Conservation (phyloP, 495 filamentous ascomycete genomes). For the Aspergillus sparsus region DNA sequence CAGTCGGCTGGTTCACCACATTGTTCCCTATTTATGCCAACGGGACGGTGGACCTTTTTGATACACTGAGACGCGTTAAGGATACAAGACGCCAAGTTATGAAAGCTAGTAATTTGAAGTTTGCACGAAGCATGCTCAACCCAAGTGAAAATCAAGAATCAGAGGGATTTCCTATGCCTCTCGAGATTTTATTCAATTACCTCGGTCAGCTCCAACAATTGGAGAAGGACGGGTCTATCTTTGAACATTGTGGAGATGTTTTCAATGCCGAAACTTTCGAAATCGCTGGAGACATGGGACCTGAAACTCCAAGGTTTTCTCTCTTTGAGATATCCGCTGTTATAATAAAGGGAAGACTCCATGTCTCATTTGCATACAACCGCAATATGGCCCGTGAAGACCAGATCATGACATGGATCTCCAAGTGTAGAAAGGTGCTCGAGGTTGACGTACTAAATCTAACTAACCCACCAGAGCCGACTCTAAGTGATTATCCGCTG, state of each 20-base stretch:
- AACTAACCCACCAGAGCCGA: constrained; percentile 54
- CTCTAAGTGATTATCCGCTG: constrained; percentile 63
- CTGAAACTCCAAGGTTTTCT: constrained; percentile 54
- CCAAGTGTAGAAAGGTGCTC: constrained; percentile 59
- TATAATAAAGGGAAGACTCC: constrained; percentile 59
- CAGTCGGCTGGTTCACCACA: constrained; percentile 64
- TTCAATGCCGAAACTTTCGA: constrained; percentile 45
- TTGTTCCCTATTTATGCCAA: constrained; percentile 45
- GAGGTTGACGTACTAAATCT: constrained; percentile 55
- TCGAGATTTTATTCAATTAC: constrained; percentile 72
- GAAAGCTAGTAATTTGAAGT: constrained; percentile 48
- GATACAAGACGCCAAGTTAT: constrained; percentile 44
- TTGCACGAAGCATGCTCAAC: constrained; percentile 52
- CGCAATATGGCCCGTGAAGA: constrained; percentile 56
- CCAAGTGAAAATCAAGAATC: constrained; percentile 42
- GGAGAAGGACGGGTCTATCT: constrained; percentile 58
- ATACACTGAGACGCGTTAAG: constrained; percentile 49
- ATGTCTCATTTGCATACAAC: constrained; percentile 64
- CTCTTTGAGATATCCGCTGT: constrained; percentile 64
- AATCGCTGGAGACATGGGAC: constrained; percentile 47
- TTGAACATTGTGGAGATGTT: constrained; percentile 59
- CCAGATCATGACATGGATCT: constrained; percentile 60
- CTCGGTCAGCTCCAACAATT: constrained; percentile 61
- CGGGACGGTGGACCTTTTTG: constrained; percentile 27
- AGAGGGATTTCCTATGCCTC: constrained; percentile 52